phyloP scores from a whole-genome alignment of 495 filamentous ascomycete species.

The Xylaria grammica region DNA sequence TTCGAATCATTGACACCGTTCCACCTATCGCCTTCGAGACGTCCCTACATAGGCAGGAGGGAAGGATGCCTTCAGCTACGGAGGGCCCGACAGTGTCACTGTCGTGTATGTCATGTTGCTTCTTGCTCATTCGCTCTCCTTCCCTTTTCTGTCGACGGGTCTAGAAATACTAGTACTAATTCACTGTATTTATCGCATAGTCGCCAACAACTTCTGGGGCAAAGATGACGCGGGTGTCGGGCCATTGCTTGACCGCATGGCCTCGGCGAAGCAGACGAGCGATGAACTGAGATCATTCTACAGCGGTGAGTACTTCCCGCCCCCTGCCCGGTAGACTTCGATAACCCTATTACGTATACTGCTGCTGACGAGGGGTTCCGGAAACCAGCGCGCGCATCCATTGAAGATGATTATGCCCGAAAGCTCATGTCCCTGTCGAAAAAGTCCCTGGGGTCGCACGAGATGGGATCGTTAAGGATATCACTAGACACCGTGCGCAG shows the following conservation, averaged over 20 bases:
- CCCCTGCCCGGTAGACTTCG: too few relatives aligned
- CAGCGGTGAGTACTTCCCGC: constrained; percentile 61
- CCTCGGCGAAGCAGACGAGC: constrained; percentile 90
- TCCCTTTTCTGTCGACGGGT: not conserved
- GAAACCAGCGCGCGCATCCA: constrained; percentile 77
- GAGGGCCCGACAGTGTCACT: constrained; percentile 40
- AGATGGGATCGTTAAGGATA: constrained; percentile 78
- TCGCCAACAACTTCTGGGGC: constrained; percentile 99
- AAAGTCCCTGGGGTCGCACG: constrained; percentile 88
- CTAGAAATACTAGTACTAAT: constrained; percentile 27
- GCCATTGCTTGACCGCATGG: constrained; percentile 95
- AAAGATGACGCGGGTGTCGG: constrained; percentile 96
- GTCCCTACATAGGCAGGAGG: not conserved
- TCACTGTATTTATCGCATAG: constrained; percentile 46
- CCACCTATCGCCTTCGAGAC: not conserved
- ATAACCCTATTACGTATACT: constrained; percentile 11
- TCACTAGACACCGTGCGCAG: constrained; percentile 87
- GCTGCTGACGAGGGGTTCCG: constrained; percentile 16
- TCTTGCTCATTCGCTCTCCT: not conserved
- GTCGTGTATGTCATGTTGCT: constrained; percentile 32
- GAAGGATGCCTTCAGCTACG: constrained; percentile 39
- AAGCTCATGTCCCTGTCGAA: constrained; percentile 85
- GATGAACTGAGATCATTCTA: constrained; percentile 96
- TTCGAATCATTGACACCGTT: not conserved
- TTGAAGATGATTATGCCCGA: constrained; percentile 97